Conservation (phyloP, 1,284 basidiomycete genomes). For the Fomes fomentarius region DNA sequence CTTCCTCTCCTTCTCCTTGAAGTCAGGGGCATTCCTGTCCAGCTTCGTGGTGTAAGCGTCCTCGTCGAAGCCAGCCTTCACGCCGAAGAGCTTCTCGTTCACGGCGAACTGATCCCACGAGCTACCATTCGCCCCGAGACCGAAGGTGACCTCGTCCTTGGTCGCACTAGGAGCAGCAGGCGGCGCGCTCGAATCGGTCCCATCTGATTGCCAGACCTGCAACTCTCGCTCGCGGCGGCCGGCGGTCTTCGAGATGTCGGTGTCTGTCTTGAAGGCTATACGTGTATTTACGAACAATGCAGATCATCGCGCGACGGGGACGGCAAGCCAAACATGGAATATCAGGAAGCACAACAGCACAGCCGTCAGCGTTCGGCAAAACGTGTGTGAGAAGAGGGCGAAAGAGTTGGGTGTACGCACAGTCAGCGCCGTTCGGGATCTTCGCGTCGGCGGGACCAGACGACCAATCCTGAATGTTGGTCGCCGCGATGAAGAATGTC, state of each 20-base stretch:
- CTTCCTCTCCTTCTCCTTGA: constrained; percentile 85
- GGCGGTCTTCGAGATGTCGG: constrained; percentile 74
- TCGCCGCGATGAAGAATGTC: constrained; percentile 64
- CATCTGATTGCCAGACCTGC: constrained; percentile 73
- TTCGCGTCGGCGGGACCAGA: constrained; percentile 76
- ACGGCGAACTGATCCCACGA: constrained; percentile 96
- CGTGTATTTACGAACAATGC: background rate
- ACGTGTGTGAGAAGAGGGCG: constrained; percentile 4
- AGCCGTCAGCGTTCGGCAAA: constrained; percentile 16
- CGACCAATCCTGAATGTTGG: constrained; percentile 71
- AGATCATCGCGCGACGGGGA: background rate
- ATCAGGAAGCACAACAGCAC: constrained; percentile 7
- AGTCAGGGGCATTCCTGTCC: constrained; percentile 85
- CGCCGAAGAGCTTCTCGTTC: constrained; percentile 93
- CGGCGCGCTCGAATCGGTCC: constrained; percentile 24
- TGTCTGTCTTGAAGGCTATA: constrained; percentile 86
- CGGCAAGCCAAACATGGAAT: background rate
- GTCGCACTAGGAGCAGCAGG: constrained; percentile 14
- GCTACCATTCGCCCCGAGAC: constrained; percentile 46
- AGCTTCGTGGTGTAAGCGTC: constrained; percentile 95
- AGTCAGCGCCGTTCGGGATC: constrained; percentile 60
- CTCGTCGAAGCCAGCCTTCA: constrained; percentile 92
- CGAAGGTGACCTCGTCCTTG: constrained; percentile 71
- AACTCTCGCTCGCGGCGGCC: constrained; percentile 77
- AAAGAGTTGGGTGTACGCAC: constrained; percentile 42